Evolutionary conservation across 164 flowering plant genomes (phyloP).

Genomic region (Pachysandra terminalis): DNA sequence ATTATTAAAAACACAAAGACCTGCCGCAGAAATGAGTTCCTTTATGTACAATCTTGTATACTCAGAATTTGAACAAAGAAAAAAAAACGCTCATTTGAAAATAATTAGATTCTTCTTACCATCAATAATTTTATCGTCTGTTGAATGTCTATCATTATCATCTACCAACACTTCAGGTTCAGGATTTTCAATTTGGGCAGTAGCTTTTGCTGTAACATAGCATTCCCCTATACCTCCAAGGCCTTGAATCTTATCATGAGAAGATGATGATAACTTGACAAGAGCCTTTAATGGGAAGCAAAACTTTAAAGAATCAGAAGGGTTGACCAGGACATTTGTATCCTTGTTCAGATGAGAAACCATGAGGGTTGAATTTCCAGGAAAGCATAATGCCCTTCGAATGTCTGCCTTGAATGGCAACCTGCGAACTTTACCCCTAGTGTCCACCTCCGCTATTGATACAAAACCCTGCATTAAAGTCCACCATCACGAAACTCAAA

Average conservation of each 20-base stretch:
- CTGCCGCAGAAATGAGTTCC: background rate
- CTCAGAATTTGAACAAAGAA: background rate
- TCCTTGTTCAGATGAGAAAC: conserved; percentile 61
- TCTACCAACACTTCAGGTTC: conserved; percentile 19
- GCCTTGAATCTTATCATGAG: conserved; percentile 19
- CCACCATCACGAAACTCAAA: conserved; percentile 9
- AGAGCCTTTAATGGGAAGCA: conserved; percentile 17
- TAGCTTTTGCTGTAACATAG: conserved; percentile 5
- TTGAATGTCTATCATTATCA: conserved; percentile 17
- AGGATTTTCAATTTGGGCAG: conserved; percentile 14
- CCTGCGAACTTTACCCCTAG: conserved; percentile 67
- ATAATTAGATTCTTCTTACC: conserved; percentile 11
- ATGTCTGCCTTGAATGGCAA: conserved; percentile 73
- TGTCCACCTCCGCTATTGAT: conserved; percentile 67
- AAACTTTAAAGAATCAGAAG: conserved; percentile 22
- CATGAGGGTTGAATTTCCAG: conserved; percentile 92
- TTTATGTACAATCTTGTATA: background rate
- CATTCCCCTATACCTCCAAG: conserved; percentile 11
- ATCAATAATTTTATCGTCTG: conserved; percentile 15
- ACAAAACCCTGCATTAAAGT: conserved; percentile 63
- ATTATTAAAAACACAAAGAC: background rate
- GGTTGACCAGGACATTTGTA: conserved; percentile 11
- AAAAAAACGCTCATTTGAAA: background rate
- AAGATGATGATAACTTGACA: conserved; percentile 18
- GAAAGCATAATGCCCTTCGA: conserved; percentile 74